Evolutionary conservation across 2,329 filamentous ascomycete species (phyloP).

Genomic region (Zasmidium citrigriseum): DNA sequence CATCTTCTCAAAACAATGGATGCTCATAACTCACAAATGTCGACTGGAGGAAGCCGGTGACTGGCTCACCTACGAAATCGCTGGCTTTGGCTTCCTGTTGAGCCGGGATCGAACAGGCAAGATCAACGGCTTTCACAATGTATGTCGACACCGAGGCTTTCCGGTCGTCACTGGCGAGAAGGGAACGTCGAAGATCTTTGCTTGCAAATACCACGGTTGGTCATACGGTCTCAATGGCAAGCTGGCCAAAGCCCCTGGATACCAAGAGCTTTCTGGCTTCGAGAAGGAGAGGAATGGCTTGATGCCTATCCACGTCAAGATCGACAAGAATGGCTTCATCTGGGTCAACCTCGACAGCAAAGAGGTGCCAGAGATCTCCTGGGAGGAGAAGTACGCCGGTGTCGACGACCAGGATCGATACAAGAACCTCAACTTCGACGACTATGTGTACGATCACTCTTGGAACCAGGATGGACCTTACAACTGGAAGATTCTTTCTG

Average conservation of each 20-base stretch:
- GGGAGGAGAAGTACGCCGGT: constrained; percentile 54
- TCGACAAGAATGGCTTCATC: constrained; percentile 57
- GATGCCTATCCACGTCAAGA: constrained; percentile 55
- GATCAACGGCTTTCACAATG: constrained; percentile 45
- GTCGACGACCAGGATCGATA: constrained; percentile 50
- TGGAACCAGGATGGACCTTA: constrained; percentile 35
- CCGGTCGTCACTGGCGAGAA: constrained; percentile 55
- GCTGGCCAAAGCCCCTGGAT: constrained; percentile 61
- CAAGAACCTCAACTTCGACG: constrained; percentile 49
- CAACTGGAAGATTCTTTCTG: constrained; percentile 62
- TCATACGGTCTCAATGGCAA: constrained; percentile 59
- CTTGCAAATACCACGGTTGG: constrained; percentile 65
- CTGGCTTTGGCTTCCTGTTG: constrained; percentile 27
- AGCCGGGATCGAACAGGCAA: constrained; percentile 21
- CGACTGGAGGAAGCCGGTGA: constrained; percentile 29
- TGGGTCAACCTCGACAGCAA: constrained; percentile 58
- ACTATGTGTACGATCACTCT: constrained; percentile 59
- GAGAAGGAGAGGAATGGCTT: constrained; percentile 58
- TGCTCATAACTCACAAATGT: constrained; percentile 33
- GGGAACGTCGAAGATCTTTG: constrained; percentile 55
- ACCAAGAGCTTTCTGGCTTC: constrained; percentile 57
- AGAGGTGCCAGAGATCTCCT: constrained; percentile 47
- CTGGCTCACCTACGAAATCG: constrained; percentile 25
- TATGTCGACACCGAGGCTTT: constrained; percentile 55
- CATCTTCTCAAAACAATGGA: constrained; percentile 42